Percentiles rank a stretch among this genome's conserved stretches.
phyloP scores from a whole-genome alignment of 78 protist genomes.

The Dictyostelium discoideum region DNA sequence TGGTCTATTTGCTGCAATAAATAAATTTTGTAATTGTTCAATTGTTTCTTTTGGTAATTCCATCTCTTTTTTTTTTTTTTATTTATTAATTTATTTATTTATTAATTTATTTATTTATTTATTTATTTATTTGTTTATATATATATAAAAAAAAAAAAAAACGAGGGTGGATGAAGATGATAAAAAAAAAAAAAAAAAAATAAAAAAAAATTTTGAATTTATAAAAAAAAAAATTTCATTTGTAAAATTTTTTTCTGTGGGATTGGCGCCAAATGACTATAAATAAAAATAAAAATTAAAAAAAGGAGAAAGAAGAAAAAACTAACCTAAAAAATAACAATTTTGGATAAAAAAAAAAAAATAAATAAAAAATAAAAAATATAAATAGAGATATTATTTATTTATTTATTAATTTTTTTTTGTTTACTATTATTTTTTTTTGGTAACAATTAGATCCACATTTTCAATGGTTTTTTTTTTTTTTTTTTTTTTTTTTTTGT shows the following conservation, averaged over 20 bases:
- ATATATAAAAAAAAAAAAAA: background rate
- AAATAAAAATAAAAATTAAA: background rate
- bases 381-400: background rate
- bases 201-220: background rate
- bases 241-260: background rate
- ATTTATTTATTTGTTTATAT: too few relatives aligned
- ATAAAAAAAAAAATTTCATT: background rate
- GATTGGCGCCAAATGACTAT: background rate
- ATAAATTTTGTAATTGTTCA: background rate
- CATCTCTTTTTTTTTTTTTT: background rate
- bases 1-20: background rate
- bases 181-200: background rate
- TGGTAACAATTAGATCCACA: too few relatives aligned
- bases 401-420: too few relatives aligned
- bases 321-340: too few relatives aligned
- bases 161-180: background rate
- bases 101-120: background rate
- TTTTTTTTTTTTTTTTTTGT: background rate
- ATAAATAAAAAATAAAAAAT: background rate
- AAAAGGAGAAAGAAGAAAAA: too few relatives aligned
- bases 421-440: too few relatives aligned
- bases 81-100: background rate
- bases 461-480: background rate
- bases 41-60: background rate
- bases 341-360: background rate